Evolutionary conservation across 2,329 filamentous ascomycete genomes (phyloP).

Genomic region (Pseudogymnoascus sp.): DNA sequence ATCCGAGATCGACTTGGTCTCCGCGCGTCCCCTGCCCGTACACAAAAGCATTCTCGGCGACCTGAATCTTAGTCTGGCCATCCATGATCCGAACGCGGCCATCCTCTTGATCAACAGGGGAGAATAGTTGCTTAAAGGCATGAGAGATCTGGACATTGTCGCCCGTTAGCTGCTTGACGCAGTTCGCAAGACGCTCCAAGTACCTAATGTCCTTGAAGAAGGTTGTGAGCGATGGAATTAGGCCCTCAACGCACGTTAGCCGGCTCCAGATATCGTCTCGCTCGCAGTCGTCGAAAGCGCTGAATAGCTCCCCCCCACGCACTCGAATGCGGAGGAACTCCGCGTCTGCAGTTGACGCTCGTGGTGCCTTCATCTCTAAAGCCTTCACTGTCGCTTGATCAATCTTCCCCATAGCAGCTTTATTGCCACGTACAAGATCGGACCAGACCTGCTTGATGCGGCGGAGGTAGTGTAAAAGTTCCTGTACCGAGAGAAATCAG

Average conservation of each 20-base stretch:
- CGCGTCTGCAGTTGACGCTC: not conserved
- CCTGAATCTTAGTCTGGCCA: not conserved
- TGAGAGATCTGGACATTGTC: not conserved
- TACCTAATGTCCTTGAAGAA: conserved; percentile 21
- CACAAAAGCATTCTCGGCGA: conserved; percentile 13
- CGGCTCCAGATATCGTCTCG: not conserved
- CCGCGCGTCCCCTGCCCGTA: not conserved
- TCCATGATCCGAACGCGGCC: not conserved
- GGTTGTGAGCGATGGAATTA: conserved; percentile 11
- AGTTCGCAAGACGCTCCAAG: conserved; percentile 16
- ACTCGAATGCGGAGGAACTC: not conserved
- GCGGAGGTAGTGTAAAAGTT: conserved; percentile 8
- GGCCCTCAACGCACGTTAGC: not conserved
- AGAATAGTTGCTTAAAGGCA: not conserved
- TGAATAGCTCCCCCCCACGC: not conserved
- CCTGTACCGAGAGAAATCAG: not conserved
- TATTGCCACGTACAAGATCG: not conserved
- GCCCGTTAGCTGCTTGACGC: conserved; percentile 16
- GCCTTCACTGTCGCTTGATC: not conserved
- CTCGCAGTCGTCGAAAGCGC: not conserved
- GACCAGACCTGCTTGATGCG: conserved; percentile 7
- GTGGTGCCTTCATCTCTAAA: not conserved
- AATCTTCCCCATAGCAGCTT: not conserved
- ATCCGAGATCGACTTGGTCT: conserved; percentile 9
- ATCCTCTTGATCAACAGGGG: not conserved